Base-by-base conservation (phyloP, 495 filamentous ascomycete species). In the Aspergillus leporis region DNA sequence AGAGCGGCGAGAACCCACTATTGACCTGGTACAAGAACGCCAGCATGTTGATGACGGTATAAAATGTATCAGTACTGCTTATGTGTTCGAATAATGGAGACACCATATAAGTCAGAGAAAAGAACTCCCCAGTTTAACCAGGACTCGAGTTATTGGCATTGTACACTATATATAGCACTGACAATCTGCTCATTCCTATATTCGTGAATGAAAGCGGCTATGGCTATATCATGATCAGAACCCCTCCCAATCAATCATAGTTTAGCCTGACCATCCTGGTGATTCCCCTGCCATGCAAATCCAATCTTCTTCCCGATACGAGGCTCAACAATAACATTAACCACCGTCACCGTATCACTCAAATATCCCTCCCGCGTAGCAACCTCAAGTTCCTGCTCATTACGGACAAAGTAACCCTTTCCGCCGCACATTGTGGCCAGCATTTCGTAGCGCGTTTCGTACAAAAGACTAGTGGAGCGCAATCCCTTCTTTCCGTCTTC, bases 11-110 rank as follows among this genome's bases (percentile, higher is more conserved):
- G 79, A 97, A 96, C 71, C 95, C 95, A 46, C 69, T 98, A 72
- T 61, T 98, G 70, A 87, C 74, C 58, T 98, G 93, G 93, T 98
- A 97, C 70, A 90, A 90, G 76, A 97, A 96, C 74, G 90, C 90
- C 61, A 92, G 87, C 69, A 87, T 97, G 71, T 81, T 97, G 83
- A 87, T 86, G 56, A 95, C 90, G 57, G 85, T 95, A 60, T 91
- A 81, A n/a, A 66, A 36, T 50, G 58, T 50, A 53, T 32, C 21
- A 55, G 30, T 57, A 56, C 38, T 49, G 36, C 19, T 38, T 51
- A 36, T n/a, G 2, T 41, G 16, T 16, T 41, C 38, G 14, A 41
- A 41, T 3, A 41, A 41, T 41, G 38, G 38, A 41, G 14, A 18
- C 38, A 41, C n/a, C 12, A n/a, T n/a, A n/a, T n/a, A 41, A 16